Conservation (phyloP, 129 eudicot genomes). For the Tanacetum coccineum region DNA sequence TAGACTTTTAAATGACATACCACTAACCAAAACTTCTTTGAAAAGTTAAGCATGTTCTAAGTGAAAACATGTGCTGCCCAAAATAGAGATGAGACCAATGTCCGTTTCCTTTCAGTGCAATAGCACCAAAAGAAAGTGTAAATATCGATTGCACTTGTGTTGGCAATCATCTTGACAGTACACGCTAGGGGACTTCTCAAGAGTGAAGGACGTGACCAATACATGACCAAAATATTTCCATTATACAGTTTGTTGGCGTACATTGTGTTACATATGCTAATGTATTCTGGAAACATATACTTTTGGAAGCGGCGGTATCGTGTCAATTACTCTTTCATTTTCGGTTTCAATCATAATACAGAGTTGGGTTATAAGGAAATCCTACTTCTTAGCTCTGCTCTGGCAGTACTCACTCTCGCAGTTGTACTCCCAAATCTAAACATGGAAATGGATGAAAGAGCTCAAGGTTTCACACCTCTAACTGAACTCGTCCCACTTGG, state of each 20-base stretch:
- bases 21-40: background rate
- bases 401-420: slow-evolving; percentile 61
- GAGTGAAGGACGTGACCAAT: slow-evolving; percentile 34
- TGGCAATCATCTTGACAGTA: slow-evolving; percentile 37
- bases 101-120: too few relatives aligned
- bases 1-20: background rate
- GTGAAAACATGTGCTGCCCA: background rate
- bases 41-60: too few relatives aligned
- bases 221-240: slow-evolving; percentile 57
- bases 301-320: slow-evolving; percentile 64
- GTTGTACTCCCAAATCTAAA: slow-evolving; percentile 61
- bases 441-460: slow-evolving; percentile 56
- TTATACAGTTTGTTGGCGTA: slow-evolving; percentile 47
- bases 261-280: slow-evolving; percentile 55
- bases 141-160: slow-evolving; percentile 48
- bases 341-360: slow-evolving; percentile 53
- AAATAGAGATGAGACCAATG: too few relatives aligned
- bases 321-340: slow-evolving; percentile 59
- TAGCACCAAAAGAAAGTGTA: background rate
- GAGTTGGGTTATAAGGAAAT: slow-evolving; percentile 63
- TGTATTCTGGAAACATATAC: slow-evolving; percentile 44
- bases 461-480: slow-evolving; percentile 37
- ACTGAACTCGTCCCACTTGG: slow-evolving; percentile 61
- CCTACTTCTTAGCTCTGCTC: slow-evolving; percentile 59
- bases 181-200: slow-evolving; percentile 37